Base-by-base conservation (phyloP, 331 rosid genomes). In the Erythrophleum ivorense region DNA sequence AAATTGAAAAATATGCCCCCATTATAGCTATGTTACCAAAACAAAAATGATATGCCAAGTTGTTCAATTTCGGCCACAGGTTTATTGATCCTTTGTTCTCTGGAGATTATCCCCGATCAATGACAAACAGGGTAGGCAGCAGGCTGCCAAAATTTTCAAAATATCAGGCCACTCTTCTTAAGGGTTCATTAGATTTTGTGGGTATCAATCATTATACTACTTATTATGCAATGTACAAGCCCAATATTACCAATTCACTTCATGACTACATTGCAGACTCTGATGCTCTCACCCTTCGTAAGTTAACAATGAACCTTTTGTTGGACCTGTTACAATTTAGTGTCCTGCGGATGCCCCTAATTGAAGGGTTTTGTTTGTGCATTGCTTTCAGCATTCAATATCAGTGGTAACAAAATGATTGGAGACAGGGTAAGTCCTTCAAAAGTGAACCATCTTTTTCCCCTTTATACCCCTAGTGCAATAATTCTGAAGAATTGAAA, bases 141-240 rank as follows among this genome's bases (percentile, higher is more conserved):
- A 80, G 97, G 55, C 81, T 94, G 59, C 98, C 98, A 69, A 76
- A 59, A 19, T 94, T 91, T 81, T 71, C 97, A 5, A 55, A 45
- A 29, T 65, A 78, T 0, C 82, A 94, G 86, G 46, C 87, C 11
- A 18, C 81, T 72, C 83, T 89, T 58, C 33, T 94, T 12, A 88
- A 89, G 71, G 92, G 97, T 41, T 91, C 98, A 41, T 62, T 89
- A 62, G 97, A 93, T 84, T 93, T 93, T 80, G 89, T 93, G 29
- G 98, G 98, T 19, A 91, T 93, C 38, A 93, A 93, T 84, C 97
- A 91, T 83, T 91, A 91, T 76, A 93, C 97, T 33, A 91, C 97
- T 49, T 87, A 82, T 80, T 93, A 87, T 79, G 97, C 93, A 40
- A 78, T 36, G 41, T 57, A 85, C 53, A 79, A 83, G 79, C 34